These are phyloP conservation scores for Tilletiopsis washingtonensis DNA, from an alignment of 1,284 basidiomycete genomes.

Conservation along the genomic window DNA sequence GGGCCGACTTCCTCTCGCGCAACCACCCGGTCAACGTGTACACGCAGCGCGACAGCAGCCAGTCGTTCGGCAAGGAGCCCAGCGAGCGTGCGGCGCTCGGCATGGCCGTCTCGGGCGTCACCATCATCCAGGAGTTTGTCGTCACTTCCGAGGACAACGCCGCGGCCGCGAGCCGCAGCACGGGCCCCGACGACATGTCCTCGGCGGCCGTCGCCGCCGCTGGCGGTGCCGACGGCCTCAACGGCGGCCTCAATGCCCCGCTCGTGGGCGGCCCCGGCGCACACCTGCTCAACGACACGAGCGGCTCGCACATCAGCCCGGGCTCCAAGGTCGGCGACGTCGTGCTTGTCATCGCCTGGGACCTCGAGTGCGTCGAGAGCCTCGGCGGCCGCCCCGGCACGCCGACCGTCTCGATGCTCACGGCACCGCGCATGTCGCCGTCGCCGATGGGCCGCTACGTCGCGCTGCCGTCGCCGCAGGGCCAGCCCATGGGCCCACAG, in stretches of 20 bases:
- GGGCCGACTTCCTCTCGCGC: conserved; percentile 45
- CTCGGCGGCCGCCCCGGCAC: conserved; percentile 29
- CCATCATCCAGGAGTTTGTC: conserved; percentile 48
- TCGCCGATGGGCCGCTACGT: conserved; percentile 11
- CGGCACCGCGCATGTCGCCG: conserved; percentile 17
- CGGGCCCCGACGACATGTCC: not conserved
- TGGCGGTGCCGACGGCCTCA: not conserved
- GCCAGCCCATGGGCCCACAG: conserved; percentile 1
- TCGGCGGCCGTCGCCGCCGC: not conserved
- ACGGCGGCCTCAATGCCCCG: not conserved
- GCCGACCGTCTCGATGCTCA: conserved; percentile 36
- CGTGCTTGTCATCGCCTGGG: conserved; percentile 48
- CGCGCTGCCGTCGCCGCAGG: conserved; percentile 18
- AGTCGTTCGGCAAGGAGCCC: conserved; percentile 44
- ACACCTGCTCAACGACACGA: conserved; percentile 9
- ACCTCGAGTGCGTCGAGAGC: conserved; percentile 45
- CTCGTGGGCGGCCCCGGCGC: not conserved
- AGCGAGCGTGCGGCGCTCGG: conserved; percentile 44
- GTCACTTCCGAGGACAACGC: conserved; percentile 27
- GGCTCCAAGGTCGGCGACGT: conserved; percentile 47
- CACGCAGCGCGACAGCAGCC: conserved; percentile 18
- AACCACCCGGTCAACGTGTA: conserved; percentile 43
- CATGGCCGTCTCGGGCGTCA: conserved; percentile 43
- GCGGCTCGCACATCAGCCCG: conserved; percentile 21
- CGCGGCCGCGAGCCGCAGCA: not conserved